A percentile compares a stretch with the other conserved stretches of the same genome.
Evolutionary conservation across 2,329 filamentous ascomycete species (phyloP).

Genomic region (Teratosphaeriaceae sp.): DNA sequence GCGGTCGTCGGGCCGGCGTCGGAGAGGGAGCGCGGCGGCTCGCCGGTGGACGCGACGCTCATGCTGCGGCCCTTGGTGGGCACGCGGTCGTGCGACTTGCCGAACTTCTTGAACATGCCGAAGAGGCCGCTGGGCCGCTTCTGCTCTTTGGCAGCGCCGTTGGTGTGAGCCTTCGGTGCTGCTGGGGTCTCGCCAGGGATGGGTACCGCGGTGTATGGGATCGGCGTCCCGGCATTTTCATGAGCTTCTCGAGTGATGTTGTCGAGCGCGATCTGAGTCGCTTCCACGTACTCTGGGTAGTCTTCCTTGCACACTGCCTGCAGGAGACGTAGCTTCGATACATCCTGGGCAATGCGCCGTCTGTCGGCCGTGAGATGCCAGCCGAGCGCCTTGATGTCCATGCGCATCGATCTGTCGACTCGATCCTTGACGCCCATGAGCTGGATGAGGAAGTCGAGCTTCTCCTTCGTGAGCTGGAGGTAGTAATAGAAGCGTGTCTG

Average conservation of each 20-base stretch:
- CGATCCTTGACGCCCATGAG: constrained; percentile 38
- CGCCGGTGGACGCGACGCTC: constrained; percentile 9
- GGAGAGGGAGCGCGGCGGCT: constrained; percentile 23
- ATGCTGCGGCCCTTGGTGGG: constrained; percentile 4
- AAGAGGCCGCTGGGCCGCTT: constrained; percentile 22
- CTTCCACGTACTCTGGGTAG: constrained; percentile 40
- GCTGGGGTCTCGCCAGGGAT: neutral
- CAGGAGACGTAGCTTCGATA: constrained; percentile 39
- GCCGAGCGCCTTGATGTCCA: constrained; percentile 42
- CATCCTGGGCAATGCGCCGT: constrained; percentile 27
- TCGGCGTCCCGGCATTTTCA: constrained; percentile 14
- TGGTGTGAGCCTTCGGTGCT: constrained; percentile 2
- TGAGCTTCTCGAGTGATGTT: constrained; percentile 33
- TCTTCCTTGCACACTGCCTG: constrained; percentile 36
- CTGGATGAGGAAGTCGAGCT: constrained; percentile 39
- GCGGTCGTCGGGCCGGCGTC: constrained; percentile 17
- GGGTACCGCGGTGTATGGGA: constrained; percentile 7
- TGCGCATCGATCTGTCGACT: constrained; percentile 38
- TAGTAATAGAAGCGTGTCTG: constrained; percentile 35
- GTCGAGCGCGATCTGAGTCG: constrained; percentile 36
- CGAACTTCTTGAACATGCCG: constrained; percentile 22
- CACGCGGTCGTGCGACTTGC: constrained; percentile 9
- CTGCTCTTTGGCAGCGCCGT: constrained; percentile 9
- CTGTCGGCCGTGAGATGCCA: constrained; percentile 38
- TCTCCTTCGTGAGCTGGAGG: constrained; percentile 34